These are phyloP conservation scores for Bretschneidera sinensis DNA, from an alignment of 345 rosid genomes.

Conservation along the genomic window DNA sequence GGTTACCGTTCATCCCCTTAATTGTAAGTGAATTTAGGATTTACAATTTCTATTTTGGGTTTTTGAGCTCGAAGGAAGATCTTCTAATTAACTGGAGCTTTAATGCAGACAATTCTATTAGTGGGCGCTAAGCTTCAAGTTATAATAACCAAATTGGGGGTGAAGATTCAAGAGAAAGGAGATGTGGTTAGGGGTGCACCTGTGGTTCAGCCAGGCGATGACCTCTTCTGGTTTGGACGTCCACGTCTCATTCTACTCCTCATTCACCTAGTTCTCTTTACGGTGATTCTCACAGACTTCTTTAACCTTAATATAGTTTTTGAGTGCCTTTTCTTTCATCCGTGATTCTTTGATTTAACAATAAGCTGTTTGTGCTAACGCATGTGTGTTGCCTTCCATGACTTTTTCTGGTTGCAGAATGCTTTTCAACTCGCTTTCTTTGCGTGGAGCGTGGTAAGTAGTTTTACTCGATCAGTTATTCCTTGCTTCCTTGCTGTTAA, in stretches of 20 bases:
- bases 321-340: background rate
- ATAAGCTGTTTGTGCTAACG: no score
- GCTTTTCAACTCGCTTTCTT: slow-evolving; percentile 91
- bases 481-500: no score
- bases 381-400: background rate
- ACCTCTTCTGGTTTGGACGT: slow-evolving; percentile 93
- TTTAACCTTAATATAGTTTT: no score
- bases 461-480: no score
- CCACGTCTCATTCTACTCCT: slow-evolving; percentile 83
- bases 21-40: slow-evolving; percentile 44
- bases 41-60: background rate
- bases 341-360: background rate
- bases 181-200: slow-evolving; percentile 91
- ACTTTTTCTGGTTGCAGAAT: slow-evolving; percentile 41
- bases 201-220: slow-evolving; percentile 80
- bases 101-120: slow-evolving; percentile 52
- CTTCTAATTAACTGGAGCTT: background rate
- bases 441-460: slow-evolving; percentile 65
- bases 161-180: slow-evolving; percentile 77
- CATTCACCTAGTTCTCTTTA: slow-evolving; percentile 84
- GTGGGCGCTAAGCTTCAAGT: slow-evolving; percentile 82
- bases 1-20: slow-evolving; percentile 85
- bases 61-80: background rate
- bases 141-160: slow-evolving; percentile 76
- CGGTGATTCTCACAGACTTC: slow-evolving; percentile 34